Base-by-base conservation (phyloP, 805 yeast species). In the Danielozyma ontarioensis region DNA sequence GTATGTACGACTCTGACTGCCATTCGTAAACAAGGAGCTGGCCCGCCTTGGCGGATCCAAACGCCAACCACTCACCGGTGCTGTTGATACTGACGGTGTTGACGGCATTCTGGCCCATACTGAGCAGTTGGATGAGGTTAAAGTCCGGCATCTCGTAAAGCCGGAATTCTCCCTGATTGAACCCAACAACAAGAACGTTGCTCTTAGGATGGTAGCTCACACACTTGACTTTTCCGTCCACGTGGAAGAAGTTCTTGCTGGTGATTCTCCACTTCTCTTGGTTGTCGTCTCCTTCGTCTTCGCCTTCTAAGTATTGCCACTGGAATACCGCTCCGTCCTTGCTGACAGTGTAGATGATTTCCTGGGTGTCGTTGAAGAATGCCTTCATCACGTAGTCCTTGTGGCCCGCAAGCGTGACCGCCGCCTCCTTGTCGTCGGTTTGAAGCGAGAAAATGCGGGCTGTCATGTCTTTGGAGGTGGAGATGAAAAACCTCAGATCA, bases 11-110 rank as follows among this genome's bases (percentile, higher is more conserved):
- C 57, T 93, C 98, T 4, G 95, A 84, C 63, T 93, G 96, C 98
- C 98, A 93, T 68, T 93, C 98, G 68, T 95, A 93, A 0, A 93
- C 98, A 36, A 93, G 63, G 38, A 93, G 64, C 61, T 93, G 98
- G n/a, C 98, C 98, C 18, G 85, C 59, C 51, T 79, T 80, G 22
- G 87, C 63, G 0, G 97, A 88, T 4, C 98, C 98, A 57, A 93
- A 85, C 0, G 96, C 95, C 21, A 93, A 67, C 98, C 98, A 93
- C 57, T 93, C 98, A 22, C 98, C 98, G 5, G 89, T 68, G 2
- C 69, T 59, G 55, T 90, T 93, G 25, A 93, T 74, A 8, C 78
- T 59, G 3, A 93, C 90, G 2, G 88, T 80, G 51, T 84, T 87
- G 17, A 93, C 83, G 3, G 89, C 80, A 48, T 87, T 81, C 51